Percentiles rank a stretch among this genome's conserved stretches.
phyloP scores from a whole-genome alignment of 2,329 filamentous ascomycete genomes.

The Nigrograna mackinnonii region DNA sequence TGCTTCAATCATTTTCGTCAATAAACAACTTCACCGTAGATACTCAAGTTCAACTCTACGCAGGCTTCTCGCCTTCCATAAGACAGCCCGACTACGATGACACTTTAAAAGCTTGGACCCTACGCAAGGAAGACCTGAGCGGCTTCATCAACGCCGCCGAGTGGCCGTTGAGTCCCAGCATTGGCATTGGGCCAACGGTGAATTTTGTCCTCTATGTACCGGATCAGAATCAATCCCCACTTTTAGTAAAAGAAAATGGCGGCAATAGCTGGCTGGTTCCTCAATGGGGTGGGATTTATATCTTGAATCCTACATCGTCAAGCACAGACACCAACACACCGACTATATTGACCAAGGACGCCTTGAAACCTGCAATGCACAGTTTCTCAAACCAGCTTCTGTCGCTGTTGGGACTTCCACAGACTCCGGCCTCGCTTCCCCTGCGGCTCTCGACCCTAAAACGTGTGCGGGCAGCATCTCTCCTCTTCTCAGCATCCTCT shows the following conservation, averaged over 20 bases:
- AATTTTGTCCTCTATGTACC: constrained; percentile 95
- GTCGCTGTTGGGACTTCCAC: constrained; percentile 82
- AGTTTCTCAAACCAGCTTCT: constrained; percentile 91
- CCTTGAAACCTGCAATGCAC: constrained; percentile 78
- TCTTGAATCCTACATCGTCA: constrained; percentile 61
- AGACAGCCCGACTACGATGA: constrained; percentile 60
- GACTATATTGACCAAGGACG: constrained; percentile 62
- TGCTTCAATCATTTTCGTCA: constrained; percentile 75
- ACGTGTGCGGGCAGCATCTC: constrained; percentile 81
- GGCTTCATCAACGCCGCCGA: constrained; percentile 98
- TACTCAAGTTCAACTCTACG: constrained; percentile 94
- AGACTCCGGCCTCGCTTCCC: constrained; percentile 76
- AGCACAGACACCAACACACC: constrained; percentile 43
- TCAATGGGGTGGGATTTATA: constrained; percentile 85
- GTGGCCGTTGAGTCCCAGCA: constrained; percentile 94
- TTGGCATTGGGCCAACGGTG: constrained; percentile 88
- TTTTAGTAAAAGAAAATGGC: constrained; percentile 61
- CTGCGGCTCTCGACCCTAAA: constrained; percentile 82
- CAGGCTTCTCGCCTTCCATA: constrained; percentile 67
- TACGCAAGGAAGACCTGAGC: constrained; percentile 84
- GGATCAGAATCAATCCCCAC: constrained; percentile 64
- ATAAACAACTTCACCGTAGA: constrained; percentile 97
- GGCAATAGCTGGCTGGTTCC: constrained; percentile 89
- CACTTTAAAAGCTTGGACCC: constrained; percentile 61
- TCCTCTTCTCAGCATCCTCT: constrained; percentile 87